A percentile compares a stretch with the other conserved stretches of the same genome.
phyloP scores from a whole-genome alignment of 2,329 filamentous ascomycete species.

The Alternaria consortialis region DNA sequence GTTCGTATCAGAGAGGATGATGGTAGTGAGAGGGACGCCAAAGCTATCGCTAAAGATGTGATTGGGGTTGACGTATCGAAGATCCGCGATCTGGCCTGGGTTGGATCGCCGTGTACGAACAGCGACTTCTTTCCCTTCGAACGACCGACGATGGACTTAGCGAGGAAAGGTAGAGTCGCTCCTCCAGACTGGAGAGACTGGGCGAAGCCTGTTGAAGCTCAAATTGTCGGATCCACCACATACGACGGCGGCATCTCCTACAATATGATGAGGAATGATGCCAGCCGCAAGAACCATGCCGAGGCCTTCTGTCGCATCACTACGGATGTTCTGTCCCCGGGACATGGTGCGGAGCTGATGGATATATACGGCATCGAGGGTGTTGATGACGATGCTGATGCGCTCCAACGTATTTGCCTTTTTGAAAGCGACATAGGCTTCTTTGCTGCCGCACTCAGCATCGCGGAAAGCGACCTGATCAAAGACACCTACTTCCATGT shows the following conservation, averaged over 20 bases:
- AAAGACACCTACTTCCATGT: conserved; percentile 27
- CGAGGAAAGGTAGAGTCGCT: background rate
- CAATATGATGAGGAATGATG: conserved; percentile 27
- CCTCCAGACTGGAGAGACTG: conserved; percentile 6
- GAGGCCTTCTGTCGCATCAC: background rate
- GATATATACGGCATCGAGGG: conserved; percentile 6
- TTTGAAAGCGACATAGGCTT: conserved; percentile 32
- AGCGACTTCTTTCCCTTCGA: conserved; percentile 17
- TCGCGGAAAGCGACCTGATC: conserved; percentile 13
- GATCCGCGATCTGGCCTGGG: conserved; percentile 25
- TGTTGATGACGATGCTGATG: conserved; percentile 9
- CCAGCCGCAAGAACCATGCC: conserved; percentile 14
- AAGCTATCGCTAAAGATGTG: conserved; percentile 14
- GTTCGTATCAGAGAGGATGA: background rate
- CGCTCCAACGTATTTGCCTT: conserved; percentile 25
- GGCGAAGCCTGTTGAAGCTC: conserved; percentile 15
- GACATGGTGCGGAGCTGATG: conserved; percentile 5
- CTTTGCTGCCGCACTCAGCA: conserved; percentile 25
- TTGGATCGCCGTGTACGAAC: conserved; percentile 22
- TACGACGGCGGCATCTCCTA: conserved; percentile 29
- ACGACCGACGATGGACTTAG: conserved; percentile 17
- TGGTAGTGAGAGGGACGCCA: background rate
- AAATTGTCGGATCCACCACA: conserved; percentile 25
- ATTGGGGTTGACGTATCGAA: conserved; percentile 9
- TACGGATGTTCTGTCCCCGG: conserved; percentile 11